These are phyloP conservation scores for Eimeria mitis DNA, from an alignment of 169 alveolate genomes.

Conservation along the genomic window DNA sequence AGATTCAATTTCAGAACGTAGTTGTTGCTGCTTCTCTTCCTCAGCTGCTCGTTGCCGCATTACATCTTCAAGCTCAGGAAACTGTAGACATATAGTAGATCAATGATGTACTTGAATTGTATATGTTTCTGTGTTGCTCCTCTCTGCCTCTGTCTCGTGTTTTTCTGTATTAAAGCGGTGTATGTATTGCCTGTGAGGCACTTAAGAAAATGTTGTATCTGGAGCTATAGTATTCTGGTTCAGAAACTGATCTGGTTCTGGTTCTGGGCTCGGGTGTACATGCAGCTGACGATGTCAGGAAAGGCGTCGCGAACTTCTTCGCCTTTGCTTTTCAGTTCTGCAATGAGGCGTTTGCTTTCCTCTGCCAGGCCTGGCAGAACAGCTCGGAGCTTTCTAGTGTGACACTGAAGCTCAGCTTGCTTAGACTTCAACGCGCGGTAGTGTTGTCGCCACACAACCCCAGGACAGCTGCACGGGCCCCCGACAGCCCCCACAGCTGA, in stretches of 20 bases:
- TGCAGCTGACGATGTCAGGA: slow-evolving; percentile 58
- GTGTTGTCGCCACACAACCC: slow-evolving; percentile 22
- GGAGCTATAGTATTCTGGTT: background rate
- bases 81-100: slow-evolving; percentile 1
- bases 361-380: slow-evolving; percentile 26
- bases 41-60: background rate
- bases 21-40: slow-evolving; percentile 43
- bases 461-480: background rate
- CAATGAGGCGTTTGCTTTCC: background rate
- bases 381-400: background rate
- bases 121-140: background rate
- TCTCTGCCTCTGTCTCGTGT: background rate
- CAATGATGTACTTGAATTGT: background rate
- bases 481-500: background rate
- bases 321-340: background rate
- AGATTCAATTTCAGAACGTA: slow-evolving; percentile 9
- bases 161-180: background rate
- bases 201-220: background rate
- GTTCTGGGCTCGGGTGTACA: background rate
- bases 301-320: slow-evolving; percentile 12
- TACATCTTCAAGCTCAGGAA: background rate
- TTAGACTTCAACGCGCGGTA: background rate
- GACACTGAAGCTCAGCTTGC: slow-evolving; percentile 40
- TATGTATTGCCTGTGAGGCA: background rate
- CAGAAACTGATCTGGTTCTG: too few relatives aligned